Evolutionary conservation across 1,284 basidiomycete species (phyloP).

Genomic region (Ganoderma meredithae): DNA sequence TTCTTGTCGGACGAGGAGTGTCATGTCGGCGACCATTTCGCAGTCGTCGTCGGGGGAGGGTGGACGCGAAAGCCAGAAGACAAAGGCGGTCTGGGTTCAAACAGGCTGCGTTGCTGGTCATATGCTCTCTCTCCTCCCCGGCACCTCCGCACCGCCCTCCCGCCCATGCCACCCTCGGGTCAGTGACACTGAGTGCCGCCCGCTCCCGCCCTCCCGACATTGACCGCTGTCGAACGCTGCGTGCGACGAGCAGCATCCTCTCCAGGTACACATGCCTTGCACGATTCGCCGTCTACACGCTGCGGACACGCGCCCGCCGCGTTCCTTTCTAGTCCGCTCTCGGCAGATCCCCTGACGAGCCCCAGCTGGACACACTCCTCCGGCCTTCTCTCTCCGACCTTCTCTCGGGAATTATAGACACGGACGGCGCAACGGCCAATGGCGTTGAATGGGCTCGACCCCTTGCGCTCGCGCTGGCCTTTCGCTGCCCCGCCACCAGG

Average conservation of each 20-base stretch:
- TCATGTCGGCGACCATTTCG: not conserved
- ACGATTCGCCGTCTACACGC: conserved; percentile 1
- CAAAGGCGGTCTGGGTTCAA: not conserved
- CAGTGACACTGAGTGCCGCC: not conserved
- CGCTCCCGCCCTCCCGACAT: not conserved
- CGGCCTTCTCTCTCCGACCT: conserved; percentile 7
- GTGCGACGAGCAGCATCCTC: not conserved
- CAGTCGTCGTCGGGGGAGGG: not conserved
- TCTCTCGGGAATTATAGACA: not conserved
- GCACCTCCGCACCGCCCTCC: not conserved
- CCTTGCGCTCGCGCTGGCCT: not conserved
- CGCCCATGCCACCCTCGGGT: not conserved
- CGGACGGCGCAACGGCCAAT: not conserved
- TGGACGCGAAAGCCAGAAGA: conserved; percentile 6
- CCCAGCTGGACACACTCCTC: not conserved
- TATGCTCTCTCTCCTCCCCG: conserved; percentile 4
- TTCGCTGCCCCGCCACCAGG: not conserved
- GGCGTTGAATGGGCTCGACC: not conserved
- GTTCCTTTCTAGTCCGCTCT: conserved; percentile 1
- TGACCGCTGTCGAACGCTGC: not conserved
- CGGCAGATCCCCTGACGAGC: conserved; percentile 6
- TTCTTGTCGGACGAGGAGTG: not conserved
- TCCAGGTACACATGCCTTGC: too few relatives aligned
- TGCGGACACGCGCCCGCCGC: conserved; percentile 3
- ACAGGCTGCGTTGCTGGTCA: not conserved